Evolutionary conservation across 2,329 filamentous ascomycete genomes (phyloP).

Genomic region (Ceratocystis cacaofunesta): DNA sequence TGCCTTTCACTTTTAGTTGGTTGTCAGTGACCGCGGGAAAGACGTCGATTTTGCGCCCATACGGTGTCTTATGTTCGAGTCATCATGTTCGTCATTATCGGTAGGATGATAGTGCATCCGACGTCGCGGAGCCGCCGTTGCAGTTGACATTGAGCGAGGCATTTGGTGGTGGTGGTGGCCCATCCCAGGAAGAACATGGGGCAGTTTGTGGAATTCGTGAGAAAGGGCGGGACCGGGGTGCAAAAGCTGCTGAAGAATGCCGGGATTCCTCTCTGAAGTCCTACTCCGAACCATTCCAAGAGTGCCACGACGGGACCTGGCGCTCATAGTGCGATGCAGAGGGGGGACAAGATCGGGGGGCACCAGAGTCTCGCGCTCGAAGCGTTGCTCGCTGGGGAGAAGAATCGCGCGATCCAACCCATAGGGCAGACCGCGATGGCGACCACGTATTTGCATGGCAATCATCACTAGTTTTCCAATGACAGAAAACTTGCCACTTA

Average conservation of each 20-base stretch:
- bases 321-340: conserved; percentile 27
- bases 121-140: conserved; percentile 4
- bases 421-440: conserved; percentile 54
- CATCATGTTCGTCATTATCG: conserved; percentile 12
- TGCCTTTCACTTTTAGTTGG: background rate
- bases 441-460: conserved; percentile 54
- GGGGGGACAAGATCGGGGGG: conserved; percentile 25
- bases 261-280: conserved; percentile 27
- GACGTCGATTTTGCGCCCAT: background rate
- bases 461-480: conserved; percentile 57
- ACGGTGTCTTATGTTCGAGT: background rate
- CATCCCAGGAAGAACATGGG: conserved; percentile 5
- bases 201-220: conserved; percentile 20
- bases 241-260: conserved; percentile 32
- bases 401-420: conserved; percentile 48
- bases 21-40: conserved; percentile 10
- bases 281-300: conserved; percentile 11
- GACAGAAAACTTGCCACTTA: conserved; percentile 65
- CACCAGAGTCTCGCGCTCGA: conserved; percentile 38
- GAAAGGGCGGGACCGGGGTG: conserved; percentile 33
- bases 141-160: conserved; percentile 8
- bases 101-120: conserved; percentile 11
- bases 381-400: conserved; percentile 41
- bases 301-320: conserved; percentile 21
- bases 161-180: conserved; percentile 6